Evolutionary conservation across 495 filamentous ascomycete genomes (phyloP).

Genomic region (Neurospora africana): DNA sequence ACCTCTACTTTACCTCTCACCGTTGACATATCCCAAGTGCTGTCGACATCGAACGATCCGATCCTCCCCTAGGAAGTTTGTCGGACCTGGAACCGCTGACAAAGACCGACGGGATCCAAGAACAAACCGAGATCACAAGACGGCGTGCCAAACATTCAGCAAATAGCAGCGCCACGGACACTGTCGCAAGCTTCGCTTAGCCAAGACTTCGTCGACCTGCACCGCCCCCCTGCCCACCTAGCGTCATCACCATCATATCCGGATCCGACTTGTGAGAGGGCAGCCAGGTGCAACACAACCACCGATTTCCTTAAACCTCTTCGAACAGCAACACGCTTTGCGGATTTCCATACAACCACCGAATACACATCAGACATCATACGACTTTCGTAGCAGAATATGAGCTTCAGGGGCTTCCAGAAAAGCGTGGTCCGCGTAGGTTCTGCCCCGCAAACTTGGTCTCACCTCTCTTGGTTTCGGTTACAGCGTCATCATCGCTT

Average conservation of each 20-base stretch:
- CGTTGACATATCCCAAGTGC: background rate
- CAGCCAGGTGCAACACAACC: background rate
- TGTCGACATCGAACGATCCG: background rate
- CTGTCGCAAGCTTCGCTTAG: background rate
- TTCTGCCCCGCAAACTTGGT: conserved; percentile 9
- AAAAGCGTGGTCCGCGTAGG: conserved; percentile 76
- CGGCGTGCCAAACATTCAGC: background rate
- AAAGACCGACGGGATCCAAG: background rate
- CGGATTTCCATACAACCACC: background rate
- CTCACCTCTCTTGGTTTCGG: background rate
- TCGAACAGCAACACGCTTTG: background rate
- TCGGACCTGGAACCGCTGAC: background rate
- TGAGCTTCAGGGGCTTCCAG: conserved; percentile 96
- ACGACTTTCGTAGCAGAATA: conserved; percentile 25
- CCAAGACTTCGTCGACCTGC: background rate
- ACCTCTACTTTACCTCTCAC: background rate
- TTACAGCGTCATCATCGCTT: background rate
- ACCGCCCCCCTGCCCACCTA: background rate
- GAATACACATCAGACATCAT: background rate
- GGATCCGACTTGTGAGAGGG: background rate
- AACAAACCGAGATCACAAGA: background rate
- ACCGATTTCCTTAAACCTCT: background rate
- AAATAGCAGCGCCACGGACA: background rate
- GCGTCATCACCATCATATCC: background rate
- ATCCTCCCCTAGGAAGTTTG: background rate